A percentile compares a stretch with the other conserved stretches of the same genome.
phyloP scores from a whole-genome alignment of 768 basidiomycete genomes.

The Tylopilus sp. region DNA sequence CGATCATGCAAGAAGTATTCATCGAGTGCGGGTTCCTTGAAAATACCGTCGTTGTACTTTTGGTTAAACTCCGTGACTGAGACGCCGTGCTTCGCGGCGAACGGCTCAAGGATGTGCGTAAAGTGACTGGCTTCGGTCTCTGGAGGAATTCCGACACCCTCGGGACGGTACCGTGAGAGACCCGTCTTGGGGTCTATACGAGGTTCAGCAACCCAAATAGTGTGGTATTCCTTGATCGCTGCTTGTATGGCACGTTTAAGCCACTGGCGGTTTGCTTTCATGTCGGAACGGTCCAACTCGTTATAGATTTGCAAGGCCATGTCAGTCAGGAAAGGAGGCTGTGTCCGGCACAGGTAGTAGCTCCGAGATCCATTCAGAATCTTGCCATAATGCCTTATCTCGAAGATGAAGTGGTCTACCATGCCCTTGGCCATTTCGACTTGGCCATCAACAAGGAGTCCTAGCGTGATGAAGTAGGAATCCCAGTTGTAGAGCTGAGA shows the following conservation, averaged over 20 bases:
- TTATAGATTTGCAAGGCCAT: slow-evolving; percentile 98
- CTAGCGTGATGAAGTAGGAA: slow-evolving; percentile 91
- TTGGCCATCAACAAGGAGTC: slow-evolving; percentile 92
- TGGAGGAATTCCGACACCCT: slow-evolving; percentile 92
- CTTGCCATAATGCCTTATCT: slow-evolving; percentile 97
- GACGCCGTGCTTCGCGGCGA: slow-evolving; percentile 85
- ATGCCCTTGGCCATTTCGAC: slow-evolving; percentile 94
- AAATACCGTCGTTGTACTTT: slow-evolving; percentile 81
- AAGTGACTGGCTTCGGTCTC: slow-evolving; percentile 99
- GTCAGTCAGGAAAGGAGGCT: slow-evolving; percentile 98
- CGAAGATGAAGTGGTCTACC: slow-evolving; percentile 99
- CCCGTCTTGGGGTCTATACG: slow-evolving; percentile 94
- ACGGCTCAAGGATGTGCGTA: slow-evolving; percentile 95
- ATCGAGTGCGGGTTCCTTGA: slow-evolving; percentile 86
- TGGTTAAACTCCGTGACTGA: slow-evolving; percentile 96
- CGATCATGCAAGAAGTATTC: slow-evolving; percentile 98
- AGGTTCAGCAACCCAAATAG: slow-evolving; percentile 93
- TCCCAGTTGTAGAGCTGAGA: slow-evolving; percentile 90
- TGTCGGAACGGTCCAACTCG: slow-evolving; percentile 83
- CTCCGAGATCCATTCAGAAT: slow-evolving; percentile 95
- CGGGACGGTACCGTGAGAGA: slow-evolving; percentile 90
- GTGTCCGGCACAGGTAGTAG: slow-evolving; percentile 92
- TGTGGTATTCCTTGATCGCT: slow-evolving; percentile 98
- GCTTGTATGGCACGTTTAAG: slow-evolving; percentile 94
- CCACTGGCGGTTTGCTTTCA: slow-evolving; percentile 79